Conservation (phyloP, 2,329 filamentous ascomycete species). For the Huntiella decipiens region DNA sequence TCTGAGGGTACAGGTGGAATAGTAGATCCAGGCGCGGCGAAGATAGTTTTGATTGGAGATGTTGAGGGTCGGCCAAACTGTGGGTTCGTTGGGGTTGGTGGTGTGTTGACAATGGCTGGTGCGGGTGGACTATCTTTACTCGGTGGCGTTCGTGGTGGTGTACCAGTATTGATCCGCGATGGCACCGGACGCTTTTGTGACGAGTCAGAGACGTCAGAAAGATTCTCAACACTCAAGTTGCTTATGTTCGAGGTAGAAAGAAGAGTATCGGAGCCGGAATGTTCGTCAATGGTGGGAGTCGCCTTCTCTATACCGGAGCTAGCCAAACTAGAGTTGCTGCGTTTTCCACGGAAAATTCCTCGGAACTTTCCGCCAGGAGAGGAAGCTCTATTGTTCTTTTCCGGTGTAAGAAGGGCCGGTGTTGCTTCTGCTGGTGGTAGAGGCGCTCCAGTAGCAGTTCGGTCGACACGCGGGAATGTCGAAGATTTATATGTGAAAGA, state of each 20-base stretch:
- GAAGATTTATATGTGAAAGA: slow-evolving; percentile 7
- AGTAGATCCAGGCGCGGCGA: slow-evolving; percentile 6
- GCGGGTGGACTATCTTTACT: slow-evolving; percentile 20
- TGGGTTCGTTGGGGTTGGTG: slow-evolving; percentile 41
- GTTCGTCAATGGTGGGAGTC: too few relatives aligned
- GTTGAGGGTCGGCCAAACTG: slow-evolving; percentile 14
- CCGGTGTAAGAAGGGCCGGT: slow-evolving; percentile 21
- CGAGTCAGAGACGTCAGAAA: background rate
- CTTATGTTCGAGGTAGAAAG: background rate
- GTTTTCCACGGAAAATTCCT: slow-evolving; percentile 48
- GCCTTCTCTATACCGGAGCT: slow-evolving; percentile 13
- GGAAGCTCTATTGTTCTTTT: slow-evolving; percentile 32
- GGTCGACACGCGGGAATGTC: slow-evolving; percentile 6
- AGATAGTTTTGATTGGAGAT: slow-evolving; percentile 11
- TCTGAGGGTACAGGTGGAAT: background rate
- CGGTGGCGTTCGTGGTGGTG: slow-evolving; percentile 28
- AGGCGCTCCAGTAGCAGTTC: slow-evolving; percentile 1
- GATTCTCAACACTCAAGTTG: too few relatives aligned
- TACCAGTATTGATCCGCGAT: slow-evolving; percentile 4
- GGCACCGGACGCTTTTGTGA: slow-evolving; percentile 2
- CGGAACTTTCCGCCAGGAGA: slow-evolving; percentile 56
- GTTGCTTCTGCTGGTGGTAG: background rate
- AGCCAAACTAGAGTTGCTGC: slow-evolving; percentile 17
- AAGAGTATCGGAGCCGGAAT: background rate
- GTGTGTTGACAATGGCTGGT: slow-evolving; percentile 44